phyloP scores from a whole-genome alignment of 768 basidiomycete genomes.

The Boletus reticulatus region DNA sequence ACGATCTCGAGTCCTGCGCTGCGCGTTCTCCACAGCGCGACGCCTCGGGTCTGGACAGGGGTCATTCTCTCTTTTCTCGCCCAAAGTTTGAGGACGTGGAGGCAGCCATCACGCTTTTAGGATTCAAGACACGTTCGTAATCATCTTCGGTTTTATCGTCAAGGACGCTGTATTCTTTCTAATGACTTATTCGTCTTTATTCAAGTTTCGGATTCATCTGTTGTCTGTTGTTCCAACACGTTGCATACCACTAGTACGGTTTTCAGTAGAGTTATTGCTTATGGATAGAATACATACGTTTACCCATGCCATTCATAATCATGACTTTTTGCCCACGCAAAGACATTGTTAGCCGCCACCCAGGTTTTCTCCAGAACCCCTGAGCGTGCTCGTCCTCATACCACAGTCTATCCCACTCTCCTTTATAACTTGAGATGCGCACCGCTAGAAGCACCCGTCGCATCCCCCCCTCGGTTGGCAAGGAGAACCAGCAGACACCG shows the following conservation, averaged over 20 bases:
- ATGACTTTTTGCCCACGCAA: conserved; percentile 19
- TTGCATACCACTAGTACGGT: conserved; percentile 2
- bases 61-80: background rate
- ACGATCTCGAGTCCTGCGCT: conserved; percentile 12
- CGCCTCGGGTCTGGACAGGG: background rate
- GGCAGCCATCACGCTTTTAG: conserved; percentile 36
- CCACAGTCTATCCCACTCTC: conserved; percentile 25
- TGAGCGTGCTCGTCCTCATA: background rate
- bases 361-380: background rate
- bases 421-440: conserved; percentile 24
- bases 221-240: conserved; percentile 11
- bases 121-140: conserved; percentile 27
- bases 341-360: conserved; percentile 22
- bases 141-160: background rate
- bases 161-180: conserved; percentile 9
- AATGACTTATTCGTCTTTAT: conserved; percentile 35
- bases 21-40: conserved; percentile 4
- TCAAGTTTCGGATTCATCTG: background rate
- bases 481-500: conserved; percentile 15
- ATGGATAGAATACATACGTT: too few relatives aligned
- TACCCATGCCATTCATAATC: too few relatives aligned
- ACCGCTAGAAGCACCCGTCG: conserved; percentile 28
- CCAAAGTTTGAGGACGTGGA: conserved; percentile 33
- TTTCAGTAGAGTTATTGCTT: background rate
- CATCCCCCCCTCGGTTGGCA: conserved; percentile 3